Conservation (phyloP, 2,329 filamentous ascomycete genomes). For the Paraphaeosphaeria minitans region DNA sequence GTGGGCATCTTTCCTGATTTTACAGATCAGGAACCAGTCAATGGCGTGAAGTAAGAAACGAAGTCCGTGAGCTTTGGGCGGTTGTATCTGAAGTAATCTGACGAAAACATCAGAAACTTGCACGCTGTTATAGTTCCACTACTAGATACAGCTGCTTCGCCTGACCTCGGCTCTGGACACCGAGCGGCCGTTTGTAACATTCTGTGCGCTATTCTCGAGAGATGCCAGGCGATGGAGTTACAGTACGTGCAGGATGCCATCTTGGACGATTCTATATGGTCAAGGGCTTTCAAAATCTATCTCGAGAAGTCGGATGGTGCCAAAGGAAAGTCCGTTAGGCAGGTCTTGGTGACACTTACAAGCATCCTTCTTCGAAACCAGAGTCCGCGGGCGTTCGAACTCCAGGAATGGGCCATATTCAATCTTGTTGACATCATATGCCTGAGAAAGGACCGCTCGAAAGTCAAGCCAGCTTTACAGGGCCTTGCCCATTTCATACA, state of each 20-base stretch:
- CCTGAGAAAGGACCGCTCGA: conserved; percentile 64
- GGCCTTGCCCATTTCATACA: conserved; percentile 68
- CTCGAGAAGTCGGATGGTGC: conserved; percentile 50
- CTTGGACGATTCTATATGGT: conserved; percentile 47
- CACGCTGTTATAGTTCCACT: conserved; percentile 34
- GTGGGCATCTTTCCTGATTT: conserved; percentile 29
- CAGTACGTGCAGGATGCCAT: conserved; percentile 36
- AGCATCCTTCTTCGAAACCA: conserved; percentile 40
- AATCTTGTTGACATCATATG: conserved; percentile 64
- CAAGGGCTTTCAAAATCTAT: conserved; percentile 47
- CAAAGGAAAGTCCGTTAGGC: conserved; percentile 54
- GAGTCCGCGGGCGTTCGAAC: conserved; percentile 24
- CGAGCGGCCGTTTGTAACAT: conserved; percentile 55
- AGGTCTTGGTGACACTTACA: conserved; percentile 51
- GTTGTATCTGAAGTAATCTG: conserved; percentile 22
- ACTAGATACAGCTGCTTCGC: conserved; percentile 39
- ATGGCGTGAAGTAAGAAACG: conserved; percentile 45
- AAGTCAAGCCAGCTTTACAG: conserved; percentile 73
- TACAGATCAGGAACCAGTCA: conserved; percentile 27
- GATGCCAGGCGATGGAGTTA: conserved; percentile 39
- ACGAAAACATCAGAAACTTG: conserved; percentile 33
- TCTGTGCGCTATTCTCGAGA: conserved; percentile 52
- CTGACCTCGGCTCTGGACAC: conserved; percentile 44
- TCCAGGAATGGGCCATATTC: conserved; percentile 32
- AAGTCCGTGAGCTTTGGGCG: conserved; percentile 41